Percentiles rank a stretch among this genome's conserved stretches.
phyloP scores from a whole-genome alignment of 2,329 filamentous ascomycete genomes.

The Colletotrichum tropicale region DNA sequence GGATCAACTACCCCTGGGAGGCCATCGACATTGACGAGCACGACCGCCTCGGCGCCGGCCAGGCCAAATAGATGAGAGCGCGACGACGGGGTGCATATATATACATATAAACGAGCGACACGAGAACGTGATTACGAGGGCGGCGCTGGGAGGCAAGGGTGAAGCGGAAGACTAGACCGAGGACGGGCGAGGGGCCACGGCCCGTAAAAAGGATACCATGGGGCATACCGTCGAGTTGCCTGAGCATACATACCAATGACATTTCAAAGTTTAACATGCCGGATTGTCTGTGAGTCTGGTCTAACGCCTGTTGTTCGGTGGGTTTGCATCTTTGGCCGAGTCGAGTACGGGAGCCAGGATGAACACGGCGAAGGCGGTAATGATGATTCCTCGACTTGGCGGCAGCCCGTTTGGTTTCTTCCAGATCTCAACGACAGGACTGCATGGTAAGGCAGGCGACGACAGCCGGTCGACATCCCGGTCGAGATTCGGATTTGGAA shows the following conservation, averaged over 20 bases:
- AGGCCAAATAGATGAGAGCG: constrained; percentile 29
- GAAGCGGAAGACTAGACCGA: background rate
- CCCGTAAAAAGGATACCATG: constrained; percentile 13
- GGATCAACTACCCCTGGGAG: constrained; percentile 99
- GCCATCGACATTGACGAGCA: constrained; percentile 93
- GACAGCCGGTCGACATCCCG: background rate
- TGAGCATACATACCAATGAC: constrained; percentile 14
- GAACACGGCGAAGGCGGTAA: background rate
- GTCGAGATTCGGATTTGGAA: background rate
- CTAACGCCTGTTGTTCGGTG: background rate
- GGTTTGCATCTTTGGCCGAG: background rate
- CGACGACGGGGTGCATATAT: constrained; percentile 17
- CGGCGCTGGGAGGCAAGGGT: background rate
- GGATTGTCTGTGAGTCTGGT: background rate
- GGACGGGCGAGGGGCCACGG: background rate
- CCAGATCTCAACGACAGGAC: background rate
- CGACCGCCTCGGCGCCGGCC: constrained; percentile 68
- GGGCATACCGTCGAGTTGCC: constrained; percentile 11
- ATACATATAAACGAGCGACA: background rate
- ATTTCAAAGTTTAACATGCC: constrained; percentile 1
- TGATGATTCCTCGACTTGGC: background rate
- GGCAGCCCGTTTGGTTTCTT: background rate
- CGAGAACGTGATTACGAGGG: background rate
- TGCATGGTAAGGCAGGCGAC: background rate
- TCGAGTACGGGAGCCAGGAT: background rate